These are phyloP conservation scores for Fragaria vesca DNA, from an alignment of 306 rosid genomes.

Conservation along the genomic window DNA sequence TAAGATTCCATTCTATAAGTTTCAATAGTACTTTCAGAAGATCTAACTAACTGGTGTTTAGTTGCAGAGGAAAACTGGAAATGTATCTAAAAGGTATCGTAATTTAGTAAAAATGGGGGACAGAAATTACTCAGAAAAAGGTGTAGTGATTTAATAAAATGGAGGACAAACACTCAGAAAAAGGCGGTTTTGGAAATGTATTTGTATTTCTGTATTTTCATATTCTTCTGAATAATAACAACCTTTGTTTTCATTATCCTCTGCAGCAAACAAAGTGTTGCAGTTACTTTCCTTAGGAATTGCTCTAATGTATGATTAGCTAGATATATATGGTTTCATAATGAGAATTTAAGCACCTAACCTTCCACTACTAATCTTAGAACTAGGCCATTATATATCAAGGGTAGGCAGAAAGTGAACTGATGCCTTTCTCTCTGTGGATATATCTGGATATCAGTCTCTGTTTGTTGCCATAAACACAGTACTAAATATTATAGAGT, in stretches of 20 bases:
- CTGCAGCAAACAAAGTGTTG: background rate
- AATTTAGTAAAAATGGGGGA: background rate
- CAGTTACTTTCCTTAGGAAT: background rate
- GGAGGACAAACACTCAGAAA: background rate
- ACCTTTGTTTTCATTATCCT: background rate
- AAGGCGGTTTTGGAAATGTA: background rate
- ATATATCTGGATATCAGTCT: constrained; percentile 7
- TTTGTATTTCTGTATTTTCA: background rate
- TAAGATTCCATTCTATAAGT: constrained; percentile 6
- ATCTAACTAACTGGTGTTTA: background rate
- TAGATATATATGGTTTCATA: background rate
- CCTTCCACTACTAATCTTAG: background rate
- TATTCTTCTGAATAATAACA: background rate
- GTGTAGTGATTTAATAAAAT: background rate
- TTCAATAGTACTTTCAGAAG: background rate
- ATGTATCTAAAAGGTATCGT: background rate
- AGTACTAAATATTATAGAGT: constrained; percentile 6
- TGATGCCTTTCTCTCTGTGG: background rate
- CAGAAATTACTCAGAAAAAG: background rate
- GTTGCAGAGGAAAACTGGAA: background rate
- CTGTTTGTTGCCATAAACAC: constrained; percentile 19
- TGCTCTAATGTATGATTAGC: background rate
- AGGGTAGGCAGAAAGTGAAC: background rate
- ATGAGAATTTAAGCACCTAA: background rate
- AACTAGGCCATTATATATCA: background rate